Evolutionary conservation across 805 yeast species (phyloP).

Genomic region (Nakazawaea holstii): DNA sequence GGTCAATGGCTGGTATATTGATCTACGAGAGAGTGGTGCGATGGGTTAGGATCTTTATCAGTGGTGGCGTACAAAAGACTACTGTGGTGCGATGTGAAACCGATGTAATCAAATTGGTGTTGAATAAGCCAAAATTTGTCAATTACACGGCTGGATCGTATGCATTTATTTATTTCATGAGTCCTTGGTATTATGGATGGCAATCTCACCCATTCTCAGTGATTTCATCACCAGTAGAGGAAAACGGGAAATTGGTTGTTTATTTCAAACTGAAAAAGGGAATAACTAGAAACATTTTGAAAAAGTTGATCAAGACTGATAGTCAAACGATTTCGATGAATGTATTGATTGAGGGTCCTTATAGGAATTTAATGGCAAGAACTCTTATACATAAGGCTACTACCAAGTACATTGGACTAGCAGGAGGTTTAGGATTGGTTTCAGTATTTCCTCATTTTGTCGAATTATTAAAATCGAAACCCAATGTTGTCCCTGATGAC

Average conservation of each 20-base stretch:
- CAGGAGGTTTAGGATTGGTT: slow-evolving; percentile 20
- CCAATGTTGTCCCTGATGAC: not conserved
- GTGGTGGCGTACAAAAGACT: slow-evolving; percentile 19
- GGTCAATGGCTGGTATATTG: slow-evolving; percentile 33
- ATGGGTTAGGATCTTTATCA: slow-evolving; percentile 23
- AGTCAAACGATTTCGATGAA: slow-evolving; percentile 19
- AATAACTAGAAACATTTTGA: slow-evolving; percentile 30
- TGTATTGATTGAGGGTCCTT: slow-evolving; percentile 59
- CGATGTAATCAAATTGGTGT: slow-evolving; percentile 15
- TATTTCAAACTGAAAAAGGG: slow-evolving; percentile 48
- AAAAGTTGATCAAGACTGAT: not conserved
- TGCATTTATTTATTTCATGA: slow-evolving; percentile 49
- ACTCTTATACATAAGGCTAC: not conserved
- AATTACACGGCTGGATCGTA: slow-evolving; percentile 43
- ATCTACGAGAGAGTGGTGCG: slow-evolving; percentile 33
- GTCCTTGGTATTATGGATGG: slow-evolving; percentile 42
- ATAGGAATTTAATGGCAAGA: slow-evolving; percentile 32
- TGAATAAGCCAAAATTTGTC: slow-evolving; percentile 16
- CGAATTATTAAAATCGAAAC: slow-evolving; percentile 7
- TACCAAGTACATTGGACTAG: slow-evolving; percentile 14
- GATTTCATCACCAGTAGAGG: slow-evolving; percentile 30
- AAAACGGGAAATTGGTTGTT: slow-evolving; percentile 26
- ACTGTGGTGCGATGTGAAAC: slow-evolving; percentile 10
- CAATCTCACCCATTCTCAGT: slow-evolving; percentile 73
- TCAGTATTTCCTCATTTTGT: slow-evolving; percentile 15